phyloP scores from a whole-genome alignment of 2,329 filamentous ascomycete species.

The Hypoxylon sp. region DNA sequence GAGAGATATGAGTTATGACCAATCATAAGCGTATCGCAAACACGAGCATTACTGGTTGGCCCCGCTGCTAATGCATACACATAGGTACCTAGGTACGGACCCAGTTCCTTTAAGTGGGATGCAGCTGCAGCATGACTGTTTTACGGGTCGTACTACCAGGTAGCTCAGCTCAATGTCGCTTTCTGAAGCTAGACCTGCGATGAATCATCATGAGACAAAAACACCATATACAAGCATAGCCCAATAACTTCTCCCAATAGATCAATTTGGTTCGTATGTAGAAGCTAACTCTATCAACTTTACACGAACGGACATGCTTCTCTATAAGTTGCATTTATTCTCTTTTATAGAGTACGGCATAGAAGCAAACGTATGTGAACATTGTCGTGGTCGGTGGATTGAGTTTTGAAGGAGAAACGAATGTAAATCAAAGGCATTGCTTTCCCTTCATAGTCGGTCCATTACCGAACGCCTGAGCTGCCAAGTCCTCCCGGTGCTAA shows the following conservation, averaged over 20 bases:
- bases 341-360: conserved; percentile 9
- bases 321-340: conserved; percentile 20
- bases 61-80: conserved; percentile 7
- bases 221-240: neutral
- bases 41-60: conserved; percentile 38
- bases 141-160: conserved; percentile 12
- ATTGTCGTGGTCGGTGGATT: conserved; percentile 19
- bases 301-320: conserved; percentile 22
- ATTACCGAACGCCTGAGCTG: conserved; percentile 53
- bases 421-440: conserved; percentile 8
- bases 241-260: conserved; percentile 15
- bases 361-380: conserved; percentile 21
- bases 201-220: no score
- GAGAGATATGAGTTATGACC: conserved; percentile 36
- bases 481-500: conserved; percentile 55
- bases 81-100: neutral
- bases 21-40: conserved; percentile 50
- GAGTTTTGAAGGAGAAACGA: conserved; percentile 23
- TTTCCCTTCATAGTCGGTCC: neutral
- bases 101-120: conserved; percentile 24
- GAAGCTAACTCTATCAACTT: conserved; percentile 29
- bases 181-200: neutral
- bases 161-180: conserved; percentile 19
- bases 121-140: conserved; percentile 25
- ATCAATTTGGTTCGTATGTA: conserved; percentile 29